Conservation (phyloP, 768 basidiomycete genomes). For the Lactarius sp. region DNA sequence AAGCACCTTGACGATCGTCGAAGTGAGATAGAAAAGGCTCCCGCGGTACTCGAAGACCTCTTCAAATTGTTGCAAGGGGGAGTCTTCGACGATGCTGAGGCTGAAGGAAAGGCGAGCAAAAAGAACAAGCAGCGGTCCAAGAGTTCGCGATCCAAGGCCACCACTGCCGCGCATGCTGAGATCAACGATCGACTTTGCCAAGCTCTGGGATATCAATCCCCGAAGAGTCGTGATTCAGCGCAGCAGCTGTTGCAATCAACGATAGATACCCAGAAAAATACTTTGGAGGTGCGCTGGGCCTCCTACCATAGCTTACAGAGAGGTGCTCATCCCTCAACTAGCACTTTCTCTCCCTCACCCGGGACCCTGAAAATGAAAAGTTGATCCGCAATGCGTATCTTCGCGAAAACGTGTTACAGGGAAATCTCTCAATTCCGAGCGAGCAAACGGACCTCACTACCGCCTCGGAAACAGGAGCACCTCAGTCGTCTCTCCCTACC, state of each 20-base stretch:
- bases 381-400: conserved; percentile 6
- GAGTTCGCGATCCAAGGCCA: neutral
- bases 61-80: conserved; percentile 1
- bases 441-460: neutral
- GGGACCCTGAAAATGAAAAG: neutral
- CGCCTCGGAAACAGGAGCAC: neutral
- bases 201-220: conserved; percentile 2
- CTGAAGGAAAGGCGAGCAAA: neutral
- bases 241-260: neutral
- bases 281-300: neutral
- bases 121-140: neutral
- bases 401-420: conserved; percentile 10
- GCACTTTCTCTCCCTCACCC: neutral
- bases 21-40: neutral
- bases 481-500: neutral
- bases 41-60: conserved; percentile 1
- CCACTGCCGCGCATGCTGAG: neutral
- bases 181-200: conserved; percentile 2
- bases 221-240: neutral
- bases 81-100: neutral
- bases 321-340: neutral
- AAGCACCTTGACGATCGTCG: neutral
- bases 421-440: conserved; percentile 5
- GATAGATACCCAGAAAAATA: neutral
- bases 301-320: neutral